A percentile compares a stretch with the other conserved stretches of the same genome.
Conservation (phyloP, 805 yeast genomes). For the Novakomyces olei region DNA sequence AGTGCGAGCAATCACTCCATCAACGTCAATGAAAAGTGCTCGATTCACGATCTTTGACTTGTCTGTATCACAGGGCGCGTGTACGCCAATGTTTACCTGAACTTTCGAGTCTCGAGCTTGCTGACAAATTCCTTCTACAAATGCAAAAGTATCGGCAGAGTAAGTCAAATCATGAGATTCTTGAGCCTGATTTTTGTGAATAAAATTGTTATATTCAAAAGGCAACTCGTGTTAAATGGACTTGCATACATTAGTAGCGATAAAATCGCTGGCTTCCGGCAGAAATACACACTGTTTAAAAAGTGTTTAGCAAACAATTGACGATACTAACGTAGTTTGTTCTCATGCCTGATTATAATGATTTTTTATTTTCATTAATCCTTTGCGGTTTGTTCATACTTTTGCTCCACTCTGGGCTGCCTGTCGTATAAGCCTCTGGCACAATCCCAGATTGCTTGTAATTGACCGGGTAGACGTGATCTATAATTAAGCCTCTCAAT, state of each 20-base stretch:
- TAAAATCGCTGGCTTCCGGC: conserved; percentile 86
- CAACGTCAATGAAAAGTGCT: conserved; percentile 41
- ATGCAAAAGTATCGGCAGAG: conserved; percentile 21
- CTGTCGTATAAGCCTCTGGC: conserved; percentile 32
- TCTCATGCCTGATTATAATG: not conserved
- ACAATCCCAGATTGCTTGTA: conserved; percentile 35
- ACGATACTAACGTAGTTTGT: not conserved
- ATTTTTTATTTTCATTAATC: no score
- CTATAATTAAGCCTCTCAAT: no score
- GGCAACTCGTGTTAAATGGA: not conserved
- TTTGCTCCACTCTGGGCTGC: conserved; percentile 43
- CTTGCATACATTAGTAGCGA: conserved; percentile 29
- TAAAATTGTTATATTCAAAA: not conserved
- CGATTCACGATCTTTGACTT: conserved; percentile 23
- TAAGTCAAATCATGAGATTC: conserved; percentile 44
- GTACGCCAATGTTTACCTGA: conserved; percentile 66
- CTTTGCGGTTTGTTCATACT: no score
- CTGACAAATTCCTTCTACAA: conserved; percentile 22
- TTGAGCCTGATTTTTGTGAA: conserved; percentile 16
- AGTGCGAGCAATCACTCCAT: conserved; percentile 41
- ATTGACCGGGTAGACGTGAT: conserved; percentile 51
- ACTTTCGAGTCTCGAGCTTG: conserved; percentile 23
- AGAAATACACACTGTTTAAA: conserved; percentile 42
- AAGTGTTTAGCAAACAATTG: not conserved
- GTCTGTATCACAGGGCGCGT: conserved; percentile 38